Conservation (phyloP, 257 asterid species). For the Solanum dulcamara region DNA sequence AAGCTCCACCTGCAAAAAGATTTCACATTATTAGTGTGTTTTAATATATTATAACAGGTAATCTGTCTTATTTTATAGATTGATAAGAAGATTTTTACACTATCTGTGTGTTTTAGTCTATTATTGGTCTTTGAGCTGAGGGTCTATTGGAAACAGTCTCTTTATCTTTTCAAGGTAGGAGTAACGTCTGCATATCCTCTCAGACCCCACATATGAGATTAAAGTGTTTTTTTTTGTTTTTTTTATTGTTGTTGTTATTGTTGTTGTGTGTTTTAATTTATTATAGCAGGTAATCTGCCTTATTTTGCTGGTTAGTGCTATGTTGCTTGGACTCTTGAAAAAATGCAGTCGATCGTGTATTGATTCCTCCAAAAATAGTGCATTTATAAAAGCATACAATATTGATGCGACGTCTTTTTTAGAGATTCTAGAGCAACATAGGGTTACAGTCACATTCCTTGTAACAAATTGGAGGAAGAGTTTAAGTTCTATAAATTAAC, state of each 20-base stretch:
- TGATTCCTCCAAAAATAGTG: neutral
- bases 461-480: neutral
- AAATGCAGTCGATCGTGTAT: neutral
- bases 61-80: neutral
- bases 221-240: too few species aligned
- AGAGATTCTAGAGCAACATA: neutral
- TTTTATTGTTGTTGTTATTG: too few species aligned
- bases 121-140: neutral
- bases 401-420: neutral
- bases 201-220: too few species aligned
- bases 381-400: neutral
- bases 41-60: neutral
- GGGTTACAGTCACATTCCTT: neutral
- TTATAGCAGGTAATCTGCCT: neutral
- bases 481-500: neutral
- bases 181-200: neutral
- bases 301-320: neutral
- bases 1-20: slow-evolving; percentile 53
- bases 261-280: too few species aligned
- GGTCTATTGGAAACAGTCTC: accelerated
- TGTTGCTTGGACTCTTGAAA: neutral
- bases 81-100: neutral
- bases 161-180: neutral
- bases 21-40: neutral
- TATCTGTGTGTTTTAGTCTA: neutral